Conservation (phyloP, 2,329 filamentous ascomycete species). For the Bisporella sp. region DNA sequence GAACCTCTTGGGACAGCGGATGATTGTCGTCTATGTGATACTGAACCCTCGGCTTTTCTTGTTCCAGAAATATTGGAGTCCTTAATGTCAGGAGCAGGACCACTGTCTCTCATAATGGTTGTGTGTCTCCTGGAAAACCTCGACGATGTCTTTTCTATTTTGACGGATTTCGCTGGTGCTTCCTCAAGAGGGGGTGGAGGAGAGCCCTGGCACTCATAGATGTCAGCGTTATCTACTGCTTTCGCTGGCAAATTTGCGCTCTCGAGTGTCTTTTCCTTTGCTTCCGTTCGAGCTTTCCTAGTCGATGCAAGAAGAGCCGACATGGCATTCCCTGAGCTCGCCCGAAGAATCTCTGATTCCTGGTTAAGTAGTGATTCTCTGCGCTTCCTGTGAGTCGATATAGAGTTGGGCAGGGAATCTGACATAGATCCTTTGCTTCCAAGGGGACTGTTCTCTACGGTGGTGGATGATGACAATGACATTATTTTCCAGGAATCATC, state of each 20-base stretch:
- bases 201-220: slow-evolving; percentile 23
- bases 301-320: slow-evolving; percentile 24
- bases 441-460: slow-evolving; percentile 25
- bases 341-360: slow-evolving; percentile 13
- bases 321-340: slow-evolving; percentile 19
- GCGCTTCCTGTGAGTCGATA: slow-evolving; percentile 25
- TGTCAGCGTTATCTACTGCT: slow-evolving; percentile 18
- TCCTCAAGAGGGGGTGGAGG: slow-evolving; percentile 16
- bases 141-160: slow-evolving; percentile 12
- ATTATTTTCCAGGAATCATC: slow-evolving; percentile 26
- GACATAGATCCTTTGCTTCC: slow-evolving; percentile 16
- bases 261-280: slow-evolving; percentile 14
- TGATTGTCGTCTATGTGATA: slow-evolving; percentile 22
- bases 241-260: slow-evolving; percentile 12
- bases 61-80: slow-evolving; percentile 17
- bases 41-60: slow-evolving; percentile 7
- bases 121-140: slow-evolving; percentile 20
- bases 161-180: slow-evolving; percentile 1
- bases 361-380: slow-evolving; percentile 25
- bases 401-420: slow-evolving; percentile 18
- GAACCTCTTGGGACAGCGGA: slow-evolving; percentile 16
- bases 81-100: slow-evolving; percentile 14
- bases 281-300: slow-evolving; percentile 20
- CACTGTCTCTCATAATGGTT: slow-evolving; percentile 10
- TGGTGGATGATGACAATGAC: slow-evolving; percentile 16